phyloP scores from a whole-genome alignment of 345 rosid genomes.

The Physaria fendleri region DNA sequence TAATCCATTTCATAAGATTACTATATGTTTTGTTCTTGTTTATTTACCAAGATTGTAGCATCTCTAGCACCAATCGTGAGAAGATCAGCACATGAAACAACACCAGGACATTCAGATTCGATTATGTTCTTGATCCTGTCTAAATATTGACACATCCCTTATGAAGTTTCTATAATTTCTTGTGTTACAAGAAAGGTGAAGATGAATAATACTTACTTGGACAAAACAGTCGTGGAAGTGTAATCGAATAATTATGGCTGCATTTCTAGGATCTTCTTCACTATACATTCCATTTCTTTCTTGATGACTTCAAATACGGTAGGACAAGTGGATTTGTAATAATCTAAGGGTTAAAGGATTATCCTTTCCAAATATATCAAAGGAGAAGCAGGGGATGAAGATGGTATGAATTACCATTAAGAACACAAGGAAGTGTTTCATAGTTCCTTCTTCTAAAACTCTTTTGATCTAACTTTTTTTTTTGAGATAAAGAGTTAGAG shows the following conservation, averaged over 20 bases:
- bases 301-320: constrained; percentile 53
- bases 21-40: not conserved
- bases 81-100: constrained; percentile 87
- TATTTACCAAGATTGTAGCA: constrained; percentile 68
- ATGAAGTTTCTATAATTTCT: not conserved
- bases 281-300: no score
- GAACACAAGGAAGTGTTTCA: constrained; percentile 24
- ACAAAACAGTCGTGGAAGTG: no score
- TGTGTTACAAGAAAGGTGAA: constrained; percentile 1
- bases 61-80: constrained; percentile 90
- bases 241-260: no score
- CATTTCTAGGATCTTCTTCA: no score
- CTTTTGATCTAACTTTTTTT: not conserved
- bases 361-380: constrained; percentile 25
- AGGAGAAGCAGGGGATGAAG: constrained; percentile 15
- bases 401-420: constrained; percentile 21
- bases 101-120: constrained; percentile 87
- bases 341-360: constrained; percentile 56
- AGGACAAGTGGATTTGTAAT: constrained; percentile 70
- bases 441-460: constrained; percentile 6
- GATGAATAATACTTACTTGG: no score
- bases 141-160: constrained; percentile 12
- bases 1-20: not conserved
- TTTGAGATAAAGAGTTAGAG: constrained; percentile 1
- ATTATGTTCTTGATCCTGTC: constrained; percentile 81